These are phyloP conservation scores for Sarocladium brachiariae DNA, from an alignment of 2,329 filamentous ascomycete genomes.

Conservation along the genomic window DNA sequence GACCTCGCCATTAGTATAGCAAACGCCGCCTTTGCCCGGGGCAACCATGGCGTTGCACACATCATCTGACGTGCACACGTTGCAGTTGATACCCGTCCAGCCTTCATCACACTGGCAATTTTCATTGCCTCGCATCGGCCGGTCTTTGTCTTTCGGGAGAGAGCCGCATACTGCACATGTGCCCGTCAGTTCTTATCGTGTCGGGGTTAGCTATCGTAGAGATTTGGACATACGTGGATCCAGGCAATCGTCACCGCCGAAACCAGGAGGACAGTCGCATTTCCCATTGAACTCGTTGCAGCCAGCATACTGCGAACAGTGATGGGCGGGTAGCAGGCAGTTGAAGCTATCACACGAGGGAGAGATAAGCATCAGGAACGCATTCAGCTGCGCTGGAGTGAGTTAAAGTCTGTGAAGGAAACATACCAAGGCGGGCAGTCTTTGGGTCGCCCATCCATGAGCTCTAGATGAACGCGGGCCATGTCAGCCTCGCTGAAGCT, in stretches of 20 bases:
- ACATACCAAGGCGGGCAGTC: conserved; percentile 70
- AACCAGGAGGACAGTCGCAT: conserved; percentile 86
- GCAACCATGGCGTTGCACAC: conserved; percentile 88
- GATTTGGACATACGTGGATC: conserved; percentile 54
- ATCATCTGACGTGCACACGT: conserved; percentile 77
- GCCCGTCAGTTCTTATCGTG: not conserved
- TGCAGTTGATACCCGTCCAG: conserved; percentile 97
- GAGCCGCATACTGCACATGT: conserved; percentile 71
- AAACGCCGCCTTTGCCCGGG: conserved; percentile 72
- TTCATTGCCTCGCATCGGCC: conserved; percentile 64
- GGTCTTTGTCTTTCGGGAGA: conserved; percentile 70
- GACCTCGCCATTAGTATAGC: conserved; percentile 84
- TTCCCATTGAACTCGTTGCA: conserved; percentile 90
- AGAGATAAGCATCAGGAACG: conserved; percentile 13
- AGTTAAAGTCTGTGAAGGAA: too few relatives aligned
- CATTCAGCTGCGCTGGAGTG: too few relatives aligned
- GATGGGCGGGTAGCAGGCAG: conserved; percentile 88
- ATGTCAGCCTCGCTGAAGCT: conserved; percentile 57
- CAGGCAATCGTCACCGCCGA: conserved; percentile 89
- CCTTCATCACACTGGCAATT: conserved; percentile 84
- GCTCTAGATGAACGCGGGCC: conserved; percentile 58
- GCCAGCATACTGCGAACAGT: conserved; percentile 81
- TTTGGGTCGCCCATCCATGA: conserved; percentile 66
- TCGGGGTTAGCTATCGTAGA: not conserved
- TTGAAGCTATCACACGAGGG: conserved; percentile 65